Evolutionary conservation across 805 yeast genomes (phyloP), one percentile per base, ranked within the genome.

Genomic region (Yarrowia bubula): DNA sequence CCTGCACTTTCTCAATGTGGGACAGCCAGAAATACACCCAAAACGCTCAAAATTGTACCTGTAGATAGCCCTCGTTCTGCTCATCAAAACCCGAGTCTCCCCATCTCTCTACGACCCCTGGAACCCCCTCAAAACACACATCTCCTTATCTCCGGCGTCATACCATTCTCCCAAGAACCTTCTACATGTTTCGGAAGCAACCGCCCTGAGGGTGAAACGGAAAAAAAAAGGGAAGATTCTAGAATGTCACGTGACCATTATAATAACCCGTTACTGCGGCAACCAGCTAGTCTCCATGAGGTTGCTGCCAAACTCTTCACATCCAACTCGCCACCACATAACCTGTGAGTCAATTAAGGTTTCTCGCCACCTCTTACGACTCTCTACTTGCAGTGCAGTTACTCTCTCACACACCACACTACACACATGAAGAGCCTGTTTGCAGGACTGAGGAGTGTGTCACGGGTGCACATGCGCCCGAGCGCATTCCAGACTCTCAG

Each of bases 121-220:
- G 8, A 35, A 41, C 14, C 44, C 17, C 18, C 44, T 41, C 15
- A n/a, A 14, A 14, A 41, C 15, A 14, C 18, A n/a, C 44, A 11
- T n/a, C 38, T 15, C 41, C 41, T 18, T 8, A 35, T 35, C 57
- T 18, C 42, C 57, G 37, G 39, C 57, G 58, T 51, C 58, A 51
- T 43, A 35, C 38, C 44, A 18, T n/a, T 7, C 17, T 14, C 13
- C 7, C 31, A 7, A 22, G 60, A 53, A 53, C 60, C 44, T 53
- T 53, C 60, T 31, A 53, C 46, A 28, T 39, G 46, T 28, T 53
- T 53, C 60, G 46, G 60, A 53, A 53, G 60, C 60, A 53, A 53
- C 58, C 13, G 28, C 55, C 55, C 7, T 38, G 17, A 13, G 42
- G n/a, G n/a, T n/a, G n/a, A n/a, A n/a, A n/a, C n/a, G n/a, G 15